Percentiles rank a stretch among this genome's conserved stretches.
These are phyloP conservation scores for Rhizoclosmatium globosum DNA, from an alignment of 192 early-diverging fungal genomes.

Conservation along the genomic window DNA sequence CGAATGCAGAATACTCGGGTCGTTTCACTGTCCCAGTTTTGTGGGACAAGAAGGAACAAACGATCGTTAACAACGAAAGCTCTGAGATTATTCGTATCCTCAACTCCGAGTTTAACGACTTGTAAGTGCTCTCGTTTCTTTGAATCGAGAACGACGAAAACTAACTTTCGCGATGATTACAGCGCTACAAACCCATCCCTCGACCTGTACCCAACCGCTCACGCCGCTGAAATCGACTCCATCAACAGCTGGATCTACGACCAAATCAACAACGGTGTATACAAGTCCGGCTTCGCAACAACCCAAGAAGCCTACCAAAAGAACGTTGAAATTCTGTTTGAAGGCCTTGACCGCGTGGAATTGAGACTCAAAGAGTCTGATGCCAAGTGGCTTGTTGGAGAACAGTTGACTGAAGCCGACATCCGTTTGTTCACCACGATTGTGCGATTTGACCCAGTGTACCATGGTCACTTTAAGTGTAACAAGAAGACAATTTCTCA, in stretches of 20 bases:
- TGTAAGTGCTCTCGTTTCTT: conserved; percentile 44
- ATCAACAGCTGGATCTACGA: conserved; percentile 94
- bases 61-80: conserved; percentile 95
- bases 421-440: conserved; percentile 95
- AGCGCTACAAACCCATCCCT: conserved; percentile 48
- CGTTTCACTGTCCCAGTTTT: conserved; percentile 90
- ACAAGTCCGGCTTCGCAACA: conserved; percentile 92
- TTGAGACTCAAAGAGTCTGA: conserved; percentile 63
- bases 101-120: conserved; percentile 87
- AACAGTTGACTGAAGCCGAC: conserved; percentile 91
- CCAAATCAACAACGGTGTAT: conserved; percentile 95
- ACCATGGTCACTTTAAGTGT: conserved; percentile 96
- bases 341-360: conserved; percentile 86
- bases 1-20: conserved; percentile 64
- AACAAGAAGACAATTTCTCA: conserved; percentile 85
- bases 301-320: conserved; percentile 86
- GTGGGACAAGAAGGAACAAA: conserved; percentile 93
- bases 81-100: conserved; percentile 95
- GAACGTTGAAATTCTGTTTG: conserved; percentile 76
- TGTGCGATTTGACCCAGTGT: conserved; percentile 92
- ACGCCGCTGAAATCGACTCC: conserved; percentile 81
- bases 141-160: background rate
- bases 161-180: conserved; percentile 17
- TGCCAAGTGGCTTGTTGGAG: conserved; percentile 80
- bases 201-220: conserved; percentile 77